Evolutionary conservation across 2,329 filamentous ascomycete genomes (phyloP).

Genomic region (Seiridium cupressi): DNA sequence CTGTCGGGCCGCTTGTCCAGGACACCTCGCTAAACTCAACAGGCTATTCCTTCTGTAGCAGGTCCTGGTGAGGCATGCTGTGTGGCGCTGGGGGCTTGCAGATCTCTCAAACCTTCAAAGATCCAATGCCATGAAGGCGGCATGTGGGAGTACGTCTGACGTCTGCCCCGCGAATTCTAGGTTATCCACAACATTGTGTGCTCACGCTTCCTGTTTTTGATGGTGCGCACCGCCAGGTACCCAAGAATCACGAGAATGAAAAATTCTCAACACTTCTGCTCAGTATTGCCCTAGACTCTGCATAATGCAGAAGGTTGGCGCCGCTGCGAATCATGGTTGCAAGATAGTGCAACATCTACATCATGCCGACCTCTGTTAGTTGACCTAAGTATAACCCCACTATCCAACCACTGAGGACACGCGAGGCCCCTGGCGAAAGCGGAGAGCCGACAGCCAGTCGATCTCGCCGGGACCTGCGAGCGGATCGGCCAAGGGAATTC

Average conservation of each 20-base stretch:
- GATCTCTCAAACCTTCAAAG: not conserved
- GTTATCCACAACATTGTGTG: too few species aligned
- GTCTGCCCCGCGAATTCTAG: too few species aligned
- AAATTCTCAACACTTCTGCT: not conserved
- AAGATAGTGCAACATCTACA: not conserved
- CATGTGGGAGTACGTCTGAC: too few species aligned
- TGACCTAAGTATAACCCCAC: not conserved
- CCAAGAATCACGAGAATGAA: too few species aligned
- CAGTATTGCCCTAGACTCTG: not conserved
- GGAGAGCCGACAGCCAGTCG: conserved; percentile 6
- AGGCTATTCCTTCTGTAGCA: conserved; percentile 5
- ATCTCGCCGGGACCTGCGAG: not conserved
- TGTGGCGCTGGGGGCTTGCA: conserved; percentile 7
- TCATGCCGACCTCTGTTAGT: too few species aligned
- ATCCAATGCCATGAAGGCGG: too few species aligned
- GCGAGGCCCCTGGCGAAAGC: not conserved
- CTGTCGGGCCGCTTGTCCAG: conserved; percentile 2
- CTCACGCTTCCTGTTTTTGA: too few species aligned
- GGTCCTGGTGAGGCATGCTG: not conserved
- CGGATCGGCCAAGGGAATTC: conserved; percentile 3
- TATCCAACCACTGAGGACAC: not conserved
- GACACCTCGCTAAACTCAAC: not conserved
- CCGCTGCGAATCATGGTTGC: not conserved
- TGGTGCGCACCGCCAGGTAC: too few species aligned
- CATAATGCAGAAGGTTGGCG: conserved; percentile 2